Base-by-base conservation (phyloP, 1,284 basidiomycete genomes). In the Amylostereum areolatum region DNA sequence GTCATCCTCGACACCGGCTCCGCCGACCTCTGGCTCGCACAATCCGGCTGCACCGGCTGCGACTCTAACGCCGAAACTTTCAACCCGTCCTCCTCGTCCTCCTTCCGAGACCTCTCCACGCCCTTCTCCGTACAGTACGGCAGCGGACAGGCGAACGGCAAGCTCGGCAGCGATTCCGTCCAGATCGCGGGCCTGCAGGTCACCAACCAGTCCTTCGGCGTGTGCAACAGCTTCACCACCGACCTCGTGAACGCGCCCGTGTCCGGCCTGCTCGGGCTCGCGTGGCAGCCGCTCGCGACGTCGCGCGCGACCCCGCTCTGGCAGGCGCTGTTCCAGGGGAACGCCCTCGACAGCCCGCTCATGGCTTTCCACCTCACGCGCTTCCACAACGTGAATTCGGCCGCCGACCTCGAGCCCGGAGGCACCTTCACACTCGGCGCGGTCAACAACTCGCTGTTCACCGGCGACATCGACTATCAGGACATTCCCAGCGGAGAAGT, bases 51-150 rank as follows among this genome's bases (percentile, higher is more conserved):
- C 56, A 56, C 51, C 6, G 62, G 63, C 42, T 60, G 62, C 48
- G 41, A 48, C 11, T 43, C 33, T n/a, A n/a, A n/a, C 18, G 56
- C 62, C 3, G 55, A 55, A 12, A 58, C 54, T 12, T 71, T 61
- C 28, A 37, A 61, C 46, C 4, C 57, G 5, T 3, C 53, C 7
- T 47, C 45, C 4, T 69, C 68, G 3, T 60, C 58, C 10, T 61
- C 61, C 2, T 67, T 65, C 51, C 55, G 57, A 37, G 59, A 55
- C 44, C 53, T 62, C 24, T 42, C 42, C 35, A 56, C 24, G 4
- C 30, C 59, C 1, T 83, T 85, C 61, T 47, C 61, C 4, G 74
- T 84, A 49, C 69, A 68, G 2, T 86, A 86, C 56, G 81, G 80
- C 10, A 74, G 69, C 27, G 83, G 81, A 4, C 59, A 68, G 5